Percentiles rank a stretch among this genome's conserved stretches.
Evolutionary conservation across 225 moss, liverwort and hornwort species (phyloP).

Genomic region (Sphagnum contortum): DNA sequence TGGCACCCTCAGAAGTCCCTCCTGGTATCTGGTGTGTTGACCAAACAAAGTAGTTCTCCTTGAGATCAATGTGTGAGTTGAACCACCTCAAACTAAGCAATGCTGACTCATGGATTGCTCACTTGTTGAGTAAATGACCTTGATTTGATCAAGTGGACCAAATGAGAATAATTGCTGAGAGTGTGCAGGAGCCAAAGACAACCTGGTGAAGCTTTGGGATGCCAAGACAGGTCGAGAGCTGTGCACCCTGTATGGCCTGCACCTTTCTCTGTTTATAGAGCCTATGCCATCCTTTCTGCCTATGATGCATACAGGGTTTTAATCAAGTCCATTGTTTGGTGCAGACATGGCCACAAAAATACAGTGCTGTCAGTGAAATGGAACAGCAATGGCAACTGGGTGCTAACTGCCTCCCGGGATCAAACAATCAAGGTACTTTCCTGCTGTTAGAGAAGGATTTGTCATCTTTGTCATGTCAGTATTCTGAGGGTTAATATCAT

Average conservation of each 20-base stretch:
- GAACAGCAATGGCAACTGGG: slow-evolving; percentile 99
- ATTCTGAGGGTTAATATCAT: too few relatives aligned
- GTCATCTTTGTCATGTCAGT: too few relatives aligned
- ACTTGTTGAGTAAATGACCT: too few relatives aligned
- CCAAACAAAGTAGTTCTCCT: not conserved
- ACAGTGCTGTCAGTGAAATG: slow-evolving; percentile 95
- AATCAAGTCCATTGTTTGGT: too few relatives aligned
- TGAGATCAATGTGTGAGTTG: not conserved
- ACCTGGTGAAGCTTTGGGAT: slow-evolving; percentile 98
- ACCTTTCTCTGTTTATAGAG: too few relatives aligned
- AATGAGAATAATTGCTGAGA: not conserved
- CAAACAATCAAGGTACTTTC: slow-evolving; percentile 82
- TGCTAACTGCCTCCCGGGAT: slow-evolving; percentile 91
- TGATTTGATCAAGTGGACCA: too few relatives aligned
- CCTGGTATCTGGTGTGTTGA: slow-evolving; percentile 78
- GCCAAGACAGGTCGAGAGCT: slow-evolving; percentile 95
- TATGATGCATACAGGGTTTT: too few relatives aligned
- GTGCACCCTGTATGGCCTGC: slow-evolving; percentile 59
- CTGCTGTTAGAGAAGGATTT: too few relatives aligned
- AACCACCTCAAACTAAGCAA: not conserved
- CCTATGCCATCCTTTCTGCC: too few relatives aligned
- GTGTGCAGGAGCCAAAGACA: slow-evolving; percentile 86
- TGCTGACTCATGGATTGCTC: too few relatives aligned
- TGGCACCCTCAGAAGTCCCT: slow-evolving; percentile 99
- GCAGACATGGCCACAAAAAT: slow-evolving; percentile 96